Percentiles rank a stretch among this genome's conserved stretches.
These are phyloP conservation scores for Scheffersomyces lignicola DNA, from an alignment of 1,139 yeast species.

Conservation along the genomic window DNA sequence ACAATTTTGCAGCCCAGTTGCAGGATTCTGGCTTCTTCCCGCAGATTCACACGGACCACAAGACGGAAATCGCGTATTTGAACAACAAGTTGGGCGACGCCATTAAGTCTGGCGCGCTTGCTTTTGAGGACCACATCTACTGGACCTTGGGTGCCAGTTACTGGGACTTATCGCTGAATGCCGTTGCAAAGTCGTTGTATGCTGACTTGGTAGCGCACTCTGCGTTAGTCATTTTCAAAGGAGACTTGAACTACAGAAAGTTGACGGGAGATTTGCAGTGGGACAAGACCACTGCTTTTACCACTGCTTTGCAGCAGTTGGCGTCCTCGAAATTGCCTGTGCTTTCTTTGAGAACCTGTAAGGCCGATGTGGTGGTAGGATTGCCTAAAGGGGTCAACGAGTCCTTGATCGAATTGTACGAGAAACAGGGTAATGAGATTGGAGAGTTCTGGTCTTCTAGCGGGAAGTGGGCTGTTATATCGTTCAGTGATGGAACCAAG, in stretches of 20 bases:
- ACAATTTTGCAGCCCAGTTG: conserved; percentile 59
- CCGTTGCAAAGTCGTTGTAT: conserved; percentile 44
- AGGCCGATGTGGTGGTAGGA: conserved; percentile 96
- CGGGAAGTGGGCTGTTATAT: conserved; percentile 91
- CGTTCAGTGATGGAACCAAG: conserved; percentile 21
- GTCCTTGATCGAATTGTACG: conserved; percentile 61
- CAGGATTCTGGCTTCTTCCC: conserved; percentile 52
- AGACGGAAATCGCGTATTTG: conserved; percentile 25
- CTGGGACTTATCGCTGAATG: conserved; percentile 52
- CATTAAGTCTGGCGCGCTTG: conserved; percentile 52
- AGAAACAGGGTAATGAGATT: conserved; percentile 53
- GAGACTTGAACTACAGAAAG: conserved; percentile 94
- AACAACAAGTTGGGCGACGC: conserved; percentile 42
- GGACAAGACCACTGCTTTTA: conserved; percentile 79
- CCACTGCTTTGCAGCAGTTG: conserved; percentile 66
- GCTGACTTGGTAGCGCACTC: conserved; percentile 49
- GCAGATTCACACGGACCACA: conserved; percentile 31
- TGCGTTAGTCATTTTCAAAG: conserved; percentile 80
- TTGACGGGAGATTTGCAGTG: conserved; percentile 87
- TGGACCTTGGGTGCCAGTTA: conserved; percentile 83
- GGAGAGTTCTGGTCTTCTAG: conserved; percentile 83
- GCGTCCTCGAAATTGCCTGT: conserved; percentile 61
- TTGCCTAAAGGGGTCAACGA: conserved; percentile 72
- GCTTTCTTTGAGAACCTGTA: conserved; percentile 84
- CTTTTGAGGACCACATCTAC: conserved; percentile 65